phyloP scores from a whole-genome alignment of 257 asterid genomes.

The Capsicum rhomboideum region DNA sequence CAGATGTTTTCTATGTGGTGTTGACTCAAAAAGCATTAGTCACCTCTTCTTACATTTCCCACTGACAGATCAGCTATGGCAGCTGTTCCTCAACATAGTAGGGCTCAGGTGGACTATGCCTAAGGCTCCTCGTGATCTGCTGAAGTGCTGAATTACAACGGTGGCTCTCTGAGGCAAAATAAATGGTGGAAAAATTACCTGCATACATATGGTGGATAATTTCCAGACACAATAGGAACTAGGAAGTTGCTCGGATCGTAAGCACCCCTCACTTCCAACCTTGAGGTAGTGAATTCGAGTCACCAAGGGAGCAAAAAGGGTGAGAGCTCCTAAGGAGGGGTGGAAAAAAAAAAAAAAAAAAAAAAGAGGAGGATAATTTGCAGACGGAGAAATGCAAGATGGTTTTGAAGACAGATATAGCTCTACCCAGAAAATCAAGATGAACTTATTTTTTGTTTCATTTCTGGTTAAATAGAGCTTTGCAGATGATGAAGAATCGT shows the following conservation, averaged over 20 bases:
- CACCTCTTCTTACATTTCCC: not conserved
- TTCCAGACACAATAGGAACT: not conserved
- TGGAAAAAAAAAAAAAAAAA: too few species aligned
- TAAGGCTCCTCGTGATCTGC: not conserved
- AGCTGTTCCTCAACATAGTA: not conserved
- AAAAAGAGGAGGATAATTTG: not conserved
- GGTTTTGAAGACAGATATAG: not conserved
- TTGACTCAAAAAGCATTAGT: not conserved
- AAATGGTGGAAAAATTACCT: not conserved
- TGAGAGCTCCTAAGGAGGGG: too few species aligned
- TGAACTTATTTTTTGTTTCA: not conserved
- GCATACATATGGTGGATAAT: not conserved
- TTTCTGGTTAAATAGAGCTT: not conserved
- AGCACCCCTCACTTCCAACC: too few species aligned
- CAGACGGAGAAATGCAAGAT: not conserved
- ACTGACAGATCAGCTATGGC: not conserved
- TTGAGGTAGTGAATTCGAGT: too few species aligned
- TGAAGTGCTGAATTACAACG: not conserved
- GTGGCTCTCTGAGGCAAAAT: not conserved
- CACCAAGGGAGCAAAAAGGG: too few species aligned
- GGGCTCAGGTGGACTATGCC: not conserved
- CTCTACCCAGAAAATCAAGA: not conserved
- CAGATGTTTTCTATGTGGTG: not conserved
- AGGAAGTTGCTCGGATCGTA: too few species aligned
- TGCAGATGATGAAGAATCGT: not conserved